Base-by-base conservation (phyloP, 1,139 yeast species). In the Geotrichum macrosporum region DNA sequence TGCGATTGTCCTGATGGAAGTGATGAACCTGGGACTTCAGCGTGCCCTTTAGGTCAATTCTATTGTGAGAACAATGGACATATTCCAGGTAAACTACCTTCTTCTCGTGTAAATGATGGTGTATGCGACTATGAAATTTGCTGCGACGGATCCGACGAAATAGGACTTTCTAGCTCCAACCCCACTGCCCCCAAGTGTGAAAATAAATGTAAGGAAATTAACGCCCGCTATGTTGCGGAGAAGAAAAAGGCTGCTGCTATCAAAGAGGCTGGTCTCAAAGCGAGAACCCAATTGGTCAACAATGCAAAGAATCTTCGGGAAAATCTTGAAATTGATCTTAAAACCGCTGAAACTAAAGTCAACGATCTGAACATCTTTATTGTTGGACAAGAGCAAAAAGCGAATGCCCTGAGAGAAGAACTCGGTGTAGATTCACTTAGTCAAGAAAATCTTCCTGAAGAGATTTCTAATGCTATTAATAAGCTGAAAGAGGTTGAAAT, bases 1-100 rank as follows among this genome's bases (percentile, higher is more conserved):
- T 89, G 97, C 65, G 98, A 92, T 62, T 92, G 98, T 68, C 96
- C 97, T 0, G 98, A 92, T 66, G 98, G 98, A 0, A 81, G 94
- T 2, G 98, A 92, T 65, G 98, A 92, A 63, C 96, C 97, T 0
- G 96, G 96, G 0, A 92, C 97, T 1, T 73, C 84, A 45, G 96
- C 96, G 0, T 92, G 97, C 63, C 69, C 59, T 10, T 50, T 47
- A 13, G 73, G 74, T 12, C 53, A 55, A 42, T 92, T 88, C 59
- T 88, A 79, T 64, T 92, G 98, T 67, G 76, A 68, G 20, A 94
- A 94, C 59, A 70, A 73, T 42, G 96, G 95, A 1, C 85, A 80
- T 41, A 53, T 62, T 19, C 61, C 69, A 4, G 63, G 57, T 1
- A 60, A 70, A 53, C 72, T 84, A 32, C 80, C 81, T 12, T 72